Evolutionary conservation across 306 rosid genomes (phyloP), one percentile per base, ranked within the genome.

Genomic region (Castanea crenata): DNA sequence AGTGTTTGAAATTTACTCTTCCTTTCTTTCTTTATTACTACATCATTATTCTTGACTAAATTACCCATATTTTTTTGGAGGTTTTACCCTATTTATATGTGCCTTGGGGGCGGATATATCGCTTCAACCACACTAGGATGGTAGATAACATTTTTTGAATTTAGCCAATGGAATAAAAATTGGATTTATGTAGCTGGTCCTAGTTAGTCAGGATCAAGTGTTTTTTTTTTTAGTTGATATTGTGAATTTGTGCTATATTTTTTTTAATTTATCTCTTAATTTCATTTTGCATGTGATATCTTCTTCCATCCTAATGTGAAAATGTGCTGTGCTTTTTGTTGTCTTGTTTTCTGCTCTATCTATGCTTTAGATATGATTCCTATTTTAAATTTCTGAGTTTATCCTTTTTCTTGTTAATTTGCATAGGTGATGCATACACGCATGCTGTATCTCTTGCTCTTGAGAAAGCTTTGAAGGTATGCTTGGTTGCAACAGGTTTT

Each of bases 401-500:
- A 77, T 23, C n/a, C 1, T 54, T 65, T 76, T 75, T 57, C n/a
- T 55, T 71, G 77, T 59, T 80, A 52, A 27, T 80, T 76, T 80
- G 69, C 69, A 75, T 69, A 90, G 99, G 90, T 68, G 92, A 88
- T 86, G 88, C 87, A 13, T 91, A 86, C 85, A 83, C 86, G 58
- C 82, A 82, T 79, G 81, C 64, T 68, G 76, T 91, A n/a, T 82
- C 85, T 87, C 21, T 21, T 69, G 88, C 89, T 76, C 87, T 94
- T 25, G 99, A 94, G 92, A 92, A 87, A 83, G 95, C 97, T 55
- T 85, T 94, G 86, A 88, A 94, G 97, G 99, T 90, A 90, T 83
- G 74, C 58, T 76, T 80, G 77, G 52, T 71, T 44, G 41, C 55
- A 69, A 51, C 78, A 74, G 83, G 65, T 76, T 74, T 67, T 68